Percentiles rank a stretch among this genome's conserved stretches.
Evolutionary conservation across 768 basidiomycete genomes (phyloP).

Genomic region (Scleroderma bovista): DNA sequence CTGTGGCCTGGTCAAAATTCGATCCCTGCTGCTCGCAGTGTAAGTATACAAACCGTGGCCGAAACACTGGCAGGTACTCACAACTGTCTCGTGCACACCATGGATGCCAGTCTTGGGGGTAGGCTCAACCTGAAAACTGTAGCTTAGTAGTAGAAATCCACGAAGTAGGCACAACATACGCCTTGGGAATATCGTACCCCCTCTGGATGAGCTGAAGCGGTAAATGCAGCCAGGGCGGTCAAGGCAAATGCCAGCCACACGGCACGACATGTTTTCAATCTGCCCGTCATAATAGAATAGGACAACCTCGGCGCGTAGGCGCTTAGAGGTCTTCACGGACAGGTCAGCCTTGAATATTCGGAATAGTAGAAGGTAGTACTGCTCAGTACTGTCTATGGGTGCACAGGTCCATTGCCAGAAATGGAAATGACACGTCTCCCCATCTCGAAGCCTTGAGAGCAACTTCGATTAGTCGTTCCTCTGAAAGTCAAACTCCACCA

Average conservation of each 20-base stretch:
- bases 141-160: not conserved
- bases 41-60: conserved; percentile 1
- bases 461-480: too few relatives aligned
- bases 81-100: conserved; percentile 11
- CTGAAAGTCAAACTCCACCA: too few relatives aligned
- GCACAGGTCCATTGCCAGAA: too few relatives aligned
- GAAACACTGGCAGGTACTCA: conserved; percentile 1
- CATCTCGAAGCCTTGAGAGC: too few relatives aligned
- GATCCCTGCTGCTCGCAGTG: not conserved
- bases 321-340: not conserved
- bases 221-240: conserved; percentile 42
- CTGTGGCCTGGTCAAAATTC: conserved; percentile 41
- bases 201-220: conserved; percentile 38
- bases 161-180: conserved; percentile 8
- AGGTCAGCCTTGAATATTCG: not conserved
- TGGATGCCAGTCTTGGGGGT: conserved; percentile 2
- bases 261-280: conserved; percentile 34
- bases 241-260: conserved; percentile 60
- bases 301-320: too few relatives aligned
- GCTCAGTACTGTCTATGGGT: too few relatives aligned
- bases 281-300: not conserved
- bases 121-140: conserved; percentile 7
- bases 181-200: conserved; percentile 9
- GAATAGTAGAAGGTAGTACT: too few relatives aligned
- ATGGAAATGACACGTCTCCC: too few relatives aligned